These are phyloP conservation scores for Inga oerstediana DNA, from an alignment of 306 rosid species.

Conservation along the genomic window DNA sequence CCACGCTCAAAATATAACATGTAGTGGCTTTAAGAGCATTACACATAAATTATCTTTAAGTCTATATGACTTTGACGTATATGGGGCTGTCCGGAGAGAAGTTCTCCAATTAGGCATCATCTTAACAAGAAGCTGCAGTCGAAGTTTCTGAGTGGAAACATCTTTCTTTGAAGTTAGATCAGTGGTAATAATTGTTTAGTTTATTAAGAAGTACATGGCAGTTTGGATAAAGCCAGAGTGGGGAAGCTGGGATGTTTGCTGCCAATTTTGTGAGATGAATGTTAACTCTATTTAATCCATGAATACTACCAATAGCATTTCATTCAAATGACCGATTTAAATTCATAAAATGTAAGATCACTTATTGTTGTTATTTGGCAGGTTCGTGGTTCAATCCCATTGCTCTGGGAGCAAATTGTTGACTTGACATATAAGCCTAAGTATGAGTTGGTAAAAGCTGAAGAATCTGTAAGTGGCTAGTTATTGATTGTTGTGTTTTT, in stretches of 20 bases:
- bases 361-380: slow-evolving; percentile 35
- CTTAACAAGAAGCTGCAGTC: background rate
- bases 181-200: slow-evolving; percentile 18
- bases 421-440: slow-evolving; percentile 89
- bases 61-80: background rate
- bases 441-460: slow-evolving; percentile 63
- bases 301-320: background rate
- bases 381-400: slow-evolving; percentile 85
- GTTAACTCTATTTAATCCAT: background rate
- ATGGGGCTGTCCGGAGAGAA: background rate
- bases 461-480: slow-evolving; percentile 71
- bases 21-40: too few species aligned
- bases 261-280: slow-evolving; percentile 1
- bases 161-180: slow-evolving; percentile 14
- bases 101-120: background rate
- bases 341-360: slow-evolving; percentile 8
- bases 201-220: slow-evolving; percentile 14
- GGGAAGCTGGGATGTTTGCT: slow-evolving; percentile 22
- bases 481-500: slow-evolving; percentile 29
- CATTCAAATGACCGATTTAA: background rate
- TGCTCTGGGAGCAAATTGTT: slow-evolving; percentile 78
- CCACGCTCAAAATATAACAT: too few species aligned
- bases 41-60: background rate
- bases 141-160: background rate
- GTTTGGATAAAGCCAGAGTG: slow-evolving; percentile 21